Percentiles rank a stretch among this genome's conserved stretches.
Evolutionary conservation across 306 rosid genomes (phyloP).

Genomic region (Quercus aquifolioides): DNA sequence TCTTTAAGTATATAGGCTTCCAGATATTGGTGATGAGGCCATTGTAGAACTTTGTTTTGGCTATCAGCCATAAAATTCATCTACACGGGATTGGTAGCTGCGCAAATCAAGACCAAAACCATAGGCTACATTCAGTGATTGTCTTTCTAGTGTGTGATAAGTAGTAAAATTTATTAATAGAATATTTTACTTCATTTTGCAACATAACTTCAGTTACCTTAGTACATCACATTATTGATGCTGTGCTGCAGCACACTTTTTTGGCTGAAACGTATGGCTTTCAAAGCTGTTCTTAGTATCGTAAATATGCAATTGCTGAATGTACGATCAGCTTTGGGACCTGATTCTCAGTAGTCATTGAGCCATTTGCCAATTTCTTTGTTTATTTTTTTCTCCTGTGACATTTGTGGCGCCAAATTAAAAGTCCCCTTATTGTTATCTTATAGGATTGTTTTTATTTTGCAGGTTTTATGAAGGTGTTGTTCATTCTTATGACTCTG

Average conservation of each 20-base stretch:
- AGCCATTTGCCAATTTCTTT: background rate
- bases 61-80: no score
- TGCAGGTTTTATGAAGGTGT: slow-evolving; percentile 82
- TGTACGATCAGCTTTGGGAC: background rate
- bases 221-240: background rate
- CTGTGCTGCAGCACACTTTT: background rate
- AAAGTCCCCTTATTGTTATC: background rate
- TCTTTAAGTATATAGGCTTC: no score
- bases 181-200: background rate
- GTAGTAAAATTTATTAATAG: no score
- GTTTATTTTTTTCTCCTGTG: background rate
- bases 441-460: background rate
- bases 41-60: no score
- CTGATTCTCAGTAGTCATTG: background rate
- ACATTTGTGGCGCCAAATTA: background rate
- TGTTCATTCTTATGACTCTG: slow-evolving; percentile 43
- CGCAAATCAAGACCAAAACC: no score
- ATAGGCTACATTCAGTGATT: no score
- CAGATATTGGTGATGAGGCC: no score
- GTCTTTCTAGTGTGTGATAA: no score
- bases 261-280: background rate
- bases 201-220: background rate
- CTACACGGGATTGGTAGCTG: no score
- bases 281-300: background rate
- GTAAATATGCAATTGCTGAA: background rate